Evolutionary conservation across 2,329 filamentous ascomycete species (phyloP).

Genomic region (Alternaria infectoria): DNA sequence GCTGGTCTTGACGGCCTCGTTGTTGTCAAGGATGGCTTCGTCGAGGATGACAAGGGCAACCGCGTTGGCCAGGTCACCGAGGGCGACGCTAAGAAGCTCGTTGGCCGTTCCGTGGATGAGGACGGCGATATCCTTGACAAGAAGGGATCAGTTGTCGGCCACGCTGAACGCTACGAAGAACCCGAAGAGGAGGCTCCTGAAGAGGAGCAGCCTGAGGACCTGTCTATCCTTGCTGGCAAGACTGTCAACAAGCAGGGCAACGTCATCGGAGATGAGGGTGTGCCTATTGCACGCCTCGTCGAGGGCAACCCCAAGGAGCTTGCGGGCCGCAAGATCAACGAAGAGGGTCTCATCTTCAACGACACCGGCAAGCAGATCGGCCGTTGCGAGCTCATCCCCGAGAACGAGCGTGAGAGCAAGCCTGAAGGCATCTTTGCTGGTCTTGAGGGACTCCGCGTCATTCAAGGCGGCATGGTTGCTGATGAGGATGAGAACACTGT

Average conservation of each 20-base stretch:
- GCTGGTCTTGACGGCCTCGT: conserved; percentile 58
- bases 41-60: conserved; percentile 59
- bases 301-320: conserved; percentile 70
- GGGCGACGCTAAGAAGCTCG: conserved; percentile 59
- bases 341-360: conserved; percentile 73
- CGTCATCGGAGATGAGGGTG: conserved; percentile 58
- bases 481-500: conserved; percentile 59
- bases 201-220: conserved; percentile 52
- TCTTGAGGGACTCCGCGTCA: conserved; percentile 56
- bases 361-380: conserved; percentile 75
- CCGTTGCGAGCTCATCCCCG: conserved; percentile 70
- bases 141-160: conserved; percentile 60
- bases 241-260: conserved; percentile 59
- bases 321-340: conserved; percentile 73
- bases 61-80: conserved; percentile 57
- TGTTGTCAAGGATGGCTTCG: conserved; percentile 58
- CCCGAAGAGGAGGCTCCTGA: conserved; percentile 64
- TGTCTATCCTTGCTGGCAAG: conserved; percentile 55
- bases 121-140: conserved; percentile 62
- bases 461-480: conserved; percentile 56
- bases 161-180: conserved; percentile 64
- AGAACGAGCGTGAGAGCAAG: conserved; percentile 64
- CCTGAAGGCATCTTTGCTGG: conserved; percentile 59
- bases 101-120: conserved; percentile 58
- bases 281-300: conserved; percentile 67